Evolutionary conservation across 768 basidiomycete genomes (phyloP).

Genomic region (Mycena amicta): DNA sequence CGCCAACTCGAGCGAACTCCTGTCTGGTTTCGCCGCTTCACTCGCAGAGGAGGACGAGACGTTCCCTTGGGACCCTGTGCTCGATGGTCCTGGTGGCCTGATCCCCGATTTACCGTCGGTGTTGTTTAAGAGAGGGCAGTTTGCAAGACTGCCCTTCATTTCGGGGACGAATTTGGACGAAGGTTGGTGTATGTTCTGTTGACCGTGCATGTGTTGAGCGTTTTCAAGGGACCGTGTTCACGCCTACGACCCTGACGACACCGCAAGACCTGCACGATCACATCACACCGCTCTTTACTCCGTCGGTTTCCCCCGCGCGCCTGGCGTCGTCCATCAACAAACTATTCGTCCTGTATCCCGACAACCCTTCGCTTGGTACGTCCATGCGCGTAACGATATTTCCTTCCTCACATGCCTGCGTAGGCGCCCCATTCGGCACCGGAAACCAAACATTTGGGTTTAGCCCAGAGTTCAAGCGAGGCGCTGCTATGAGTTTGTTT

Average conservation of each 20-base stretch:
- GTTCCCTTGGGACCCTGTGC: constrained; percentile 38
- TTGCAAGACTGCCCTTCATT: constrained; percentile 46
- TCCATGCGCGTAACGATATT: no score
- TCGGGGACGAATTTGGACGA: constrained; percentile 49
- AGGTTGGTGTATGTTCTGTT: constrained; percentile 29
- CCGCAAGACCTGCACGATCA: constrained; percentile 22
- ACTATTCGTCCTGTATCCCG: constrained; percentile 43
- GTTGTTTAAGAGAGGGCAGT: constrained; percentile 34
- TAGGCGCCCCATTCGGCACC: constrained; percentile 47
- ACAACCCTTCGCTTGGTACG: constrained; percentile 35
- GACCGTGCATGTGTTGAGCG: neutral
- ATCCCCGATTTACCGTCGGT: constrained; percentile 41
- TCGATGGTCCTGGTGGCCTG: constrained; percentile 44
- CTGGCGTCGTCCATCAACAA: constrained; percentile 23
- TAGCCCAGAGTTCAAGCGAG: constrained; percentile 40
- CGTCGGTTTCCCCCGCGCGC: constrained; percentile 24
- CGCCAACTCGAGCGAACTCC: constrained; percentile 33
- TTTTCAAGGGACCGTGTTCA: constrained; percentile 37
- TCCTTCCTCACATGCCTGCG: no score
- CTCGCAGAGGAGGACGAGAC: constrained; percentile 21
- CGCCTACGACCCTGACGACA: constrained; percentile 25
- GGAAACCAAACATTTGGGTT: constrained; percentile 45
- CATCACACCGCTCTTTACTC: constrained; percentile 27
- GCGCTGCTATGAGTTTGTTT: constrained; percentile 22
- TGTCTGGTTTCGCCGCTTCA: constrained; percentile 29